Base-by-base conservation (phyloP, 106 monocot genomes). In the Allium sativum region DNA sequence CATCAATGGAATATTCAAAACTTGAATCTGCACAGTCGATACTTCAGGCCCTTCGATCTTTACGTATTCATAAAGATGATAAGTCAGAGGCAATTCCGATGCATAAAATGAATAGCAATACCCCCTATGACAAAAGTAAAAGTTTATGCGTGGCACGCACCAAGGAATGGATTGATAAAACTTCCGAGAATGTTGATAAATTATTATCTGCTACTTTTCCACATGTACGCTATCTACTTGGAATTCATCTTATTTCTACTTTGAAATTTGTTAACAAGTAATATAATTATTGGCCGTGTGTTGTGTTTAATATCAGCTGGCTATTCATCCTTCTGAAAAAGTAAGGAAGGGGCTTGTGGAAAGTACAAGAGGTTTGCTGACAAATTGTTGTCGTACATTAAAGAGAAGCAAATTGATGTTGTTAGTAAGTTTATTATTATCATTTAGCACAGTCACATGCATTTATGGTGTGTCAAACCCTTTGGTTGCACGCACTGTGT, bases 161-260 rank as follows among this genome's bases (percentile, higher is more conserved):
- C 19, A 83, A 76, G 58, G 72, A 80, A 53, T 92, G 91, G 96
- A 72, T 92, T 21, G 60, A 76, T 56, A 70, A 76, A 74, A 98
- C 91, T 74, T 68, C 80, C 55, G 40, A 44, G 20, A 75, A 81
- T 75, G 82, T 92, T 21, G 80, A 98, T 79, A 88, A 92, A 67
- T 56, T 98, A 13, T 68, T 91, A 21, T 81, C 84, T 64, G 78
- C 84, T 21, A 81, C 72, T 17, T 88, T 98, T 77, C 96, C 96
- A 64, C 82, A 88, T 79, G 96, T 91, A 82, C 74, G 84, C 42
- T 45, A 43, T 77, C 40, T 42, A 52, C 13, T 44, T 53, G 50
- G 43, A 51, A 40, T 64, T 79, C 56, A 20, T 46, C 20, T 21
- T 46, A 8, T 11, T 58, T 44, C 31, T 31, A 31, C 31, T 31